phyloP scores from a whole-genome alignment of 31 red algal species.

The Asparagopsis taxiformis region DNA sequence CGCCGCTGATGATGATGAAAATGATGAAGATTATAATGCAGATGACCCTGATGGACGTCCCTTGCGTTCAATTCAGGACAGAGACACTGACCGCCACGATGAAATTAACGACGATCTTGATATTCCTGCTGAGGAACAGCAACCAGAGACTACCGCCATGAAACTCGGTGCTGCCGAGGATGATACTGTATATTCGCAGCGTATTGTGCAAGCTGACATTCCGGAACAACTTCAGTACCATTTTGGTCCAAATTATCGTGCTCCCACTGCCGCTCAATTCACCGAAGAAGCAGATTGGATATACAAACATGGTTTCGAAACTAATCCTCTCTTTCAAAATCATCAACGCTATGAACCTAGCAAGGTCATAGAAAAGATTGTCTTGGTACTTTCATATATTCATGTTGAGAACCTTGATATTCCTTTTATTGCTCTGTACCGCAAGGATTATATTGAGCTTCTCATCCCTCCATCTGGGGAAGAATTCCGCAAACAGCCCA shows the following conservation, averaged over 20 bases:
- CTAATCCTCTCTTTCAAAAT: conserved; percentile 40
- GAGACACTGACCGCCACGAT: conserved; percentile 4
- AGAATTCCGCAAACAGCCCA: conserved; percentile 5
- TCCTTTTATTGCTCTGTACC: conserved; percentile 89
- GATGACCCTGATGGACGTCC: conserved; percentile 11
- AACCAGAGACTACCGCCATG: conserved; percentile 25
- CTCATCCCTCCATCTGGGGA: conserved; percentile 52
- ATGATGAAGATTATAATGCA: conserved; percentile 38
- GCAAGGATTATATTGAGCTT: conserved; percentile 69
- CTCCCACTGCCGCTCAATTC: conserved; percentile 48
- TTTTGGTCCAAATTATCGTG: conserved; percentile 43
- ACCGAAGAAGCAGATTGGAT: conserved; percentile 80
- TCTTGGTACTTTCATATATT: conserved; percentile 77
- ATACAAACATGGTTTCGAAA: conserved; percentile 60
- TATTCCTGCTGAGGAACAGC: not conserved
- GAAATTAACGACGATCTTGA: conserved; percentile 27
- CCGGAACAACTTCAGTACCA: conserved; percentile 86
- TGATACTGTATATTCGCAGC: conserved; percentile 32
- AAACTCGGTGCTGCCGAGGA: conserved; percentile 37
- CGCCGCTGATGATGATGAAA: conserved; percentile 29
- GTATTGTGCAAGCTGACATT: conserved; percentile 59
- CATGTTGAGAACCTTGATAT: conserved; percentile 89
- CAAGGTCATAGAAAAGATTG: conserved; percentile 58
- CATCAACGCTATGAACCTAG: conserved; percentile 21
- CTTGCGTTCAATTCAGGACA: conserved; percentile 1